Evolutionary conservation across 129 eudicot species (phyloP), one percentile per base, ranked within the genome.

Genomic region (Sambucus nigra): DNA sequence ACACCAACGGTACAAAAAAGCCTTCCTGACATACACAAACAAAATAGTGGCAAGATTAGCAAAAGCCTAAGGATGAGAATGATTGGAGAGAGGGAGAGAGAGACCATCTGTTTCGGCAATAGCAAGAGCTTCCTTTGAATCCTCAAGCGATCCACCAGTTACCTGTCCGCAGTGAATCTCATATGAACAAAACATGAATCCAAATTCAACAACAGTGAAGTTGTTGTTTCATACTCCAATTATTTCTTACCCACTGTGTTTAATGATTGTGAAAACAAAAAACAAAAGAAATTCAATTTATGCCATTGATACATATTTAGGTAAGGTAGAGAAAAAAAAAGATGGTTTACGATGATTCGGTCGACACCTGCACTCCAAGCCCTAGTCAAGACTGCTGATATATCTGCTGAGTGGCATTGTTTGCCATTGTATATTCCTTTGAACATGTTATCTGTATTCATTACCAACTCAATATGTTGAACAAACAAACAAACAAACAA

Each of bases 311-410:
- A n/a, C n/a, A n/a, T n/a, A n/a, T n/a, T n/a, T n/a, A n/a, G n/a
- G n/a, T n/a, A n/a, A n/a, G 48, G 14, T 33, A 20, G 11, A 40
- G 12, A 7, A 54, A 39, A 49, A 5, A 22, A 42, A 20, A 25
- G 17, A 59, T 13, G 21, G 25, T 58, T 73, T 69, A 92, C 96
- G 17, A 92, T 86, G 22, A 92, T 92, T 54, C 99, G 84, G 51
- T 92, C 96, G 50, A 92, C 87, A n/a, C 99, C 99, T 47, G 96
- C 85, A 53, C 69, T 75, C 99, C 99, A 92, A 31, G 96, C 96
- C 75, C 99, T 75, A 25, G 61, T 57, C 60, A 92, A 70, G 41
- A 92, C 96, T 24, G 94, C 55, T 35, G 78, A 66, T 63, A 86
- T 86, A 64, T 92, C 96, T 29, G 87, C 73, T 38, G 71, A 72